phyloP scores from a whole-genome alignment of 1,284 basidiomycete species.

The Papiliotrema flavescens region DNA sequence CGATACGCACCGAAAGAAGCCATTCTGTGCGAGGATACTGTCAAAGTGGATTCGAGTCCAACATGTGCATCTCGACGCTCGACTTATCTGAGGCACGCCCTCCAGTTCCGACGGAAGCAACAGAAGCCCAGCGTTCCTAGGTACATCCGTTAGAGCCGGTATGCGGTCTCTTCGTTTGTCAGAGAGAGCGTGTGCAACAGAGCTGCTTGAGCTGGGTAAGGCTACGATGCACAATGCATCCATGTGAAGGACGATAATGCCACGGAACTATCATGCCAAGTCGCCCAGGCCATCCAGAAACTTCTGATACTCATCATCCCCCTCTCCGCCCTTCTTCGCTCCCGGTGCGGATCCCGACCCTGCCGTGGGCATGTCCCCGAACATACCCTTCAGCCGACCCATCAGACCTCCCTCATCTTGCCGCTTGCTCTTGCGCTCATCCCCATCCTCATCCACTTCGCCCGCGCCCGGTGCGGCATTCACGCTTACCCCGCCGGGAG shows the following conservation, averaged over 20 bases:
- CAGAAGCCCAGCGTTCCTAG: no score
- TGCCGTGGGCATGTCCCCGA: slow-evolving; percentile 1
- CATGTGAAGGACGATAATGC: no score
- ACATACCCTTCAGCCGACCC: slow-evolving; percentile 41
- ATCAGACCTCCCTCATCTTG: slow-evolving; percentile 33
- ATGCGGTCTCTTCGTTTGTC: no score
- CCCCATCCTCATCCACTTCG: slow-evolving; percentile 37
- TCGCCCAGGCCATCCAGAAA: slow-evolving; percentile 44
- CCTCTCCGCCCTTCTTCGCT: slow-evolving; percentile 10
- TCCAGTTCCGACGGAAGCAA: background rate
- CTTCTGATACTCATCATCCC: slow-evolving; percentile 42
- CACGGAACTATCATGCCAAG: slow-evolving; percentile 11
- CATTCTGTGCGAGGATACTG: background rate
- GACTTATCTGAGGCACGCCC: background rate
- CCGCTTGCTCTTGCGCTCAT: slow-evolving; percentile 17
- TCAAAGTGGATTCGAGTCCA: background rate
- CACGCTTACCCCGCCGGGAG: slow-evolving; percentile 14
- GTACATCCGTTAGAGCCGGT: no score
- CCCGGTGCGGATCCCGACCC: slow-evolving; percentile 16
- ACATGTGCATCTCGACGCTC: background rate
- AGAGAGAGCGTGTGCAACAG: no score
- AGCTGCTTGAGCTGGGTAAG: no score
- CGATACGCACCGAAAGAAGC: slow-evolving; percentile 5
- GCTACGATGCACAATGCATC: no score
- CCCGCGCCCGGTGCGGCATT: slow-evolving; percentile 43